phyloP scores from a whole-genome alignment of 2,329 filamentous ascomycete genomes.

The Venturia oleaginea region DNA sequence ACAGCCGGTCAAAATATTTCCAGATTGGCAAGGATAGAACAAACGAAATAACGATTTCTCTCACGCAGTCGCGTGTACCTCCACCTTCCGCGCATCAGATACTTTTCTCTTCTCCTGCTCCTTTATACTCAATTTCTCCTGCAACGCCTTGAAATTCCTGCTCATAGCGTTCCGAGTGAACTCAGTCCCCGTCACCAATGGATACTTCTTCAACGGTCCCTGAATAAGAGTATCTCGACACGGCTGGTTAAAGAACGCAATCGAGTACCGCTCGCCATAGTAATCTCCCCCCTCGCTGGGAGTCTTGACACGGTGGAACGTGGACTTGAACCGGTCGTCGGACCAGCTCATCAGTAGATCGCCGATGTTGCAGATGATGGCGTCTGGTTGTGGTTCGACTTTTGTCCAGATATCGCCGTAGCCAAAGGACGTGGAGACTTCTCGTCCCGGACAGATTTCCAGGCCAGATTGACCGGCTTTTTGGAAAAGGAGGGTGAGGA shows the following conservation, averaged over 20 bases:
- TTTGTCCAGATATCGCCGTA: slow-evolving; percentile 54
- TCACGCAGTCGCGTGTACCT: neutral
- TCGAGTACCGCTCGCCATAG: slow-evolving; percentile 53
- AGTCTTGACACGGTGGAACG: slow-evolving; percentile 55
- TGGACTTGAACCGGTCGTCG: slow-evolving; percentile 59
- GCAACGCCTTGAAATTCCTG: slow-evolving; percentile 45
- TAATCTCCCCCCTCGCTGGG: slow-evolving; percentile 45
- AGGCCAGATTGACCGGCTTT: slow-evolving; percentile 50
- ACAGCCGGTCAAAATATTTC: too few relatives aligned
- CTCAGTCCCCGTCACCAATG: slow-evolving; percentile 49
- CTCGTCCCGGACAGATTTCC: slow-evolving; percentile 56
- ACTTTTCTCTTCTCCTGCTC: slow-evolving; percentile 15
- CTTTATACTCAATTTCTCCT: slow-evolving; percentile 35
- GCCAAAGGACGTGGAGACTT: slow-evolving; percentile 50
- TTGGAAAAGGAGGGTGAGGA: slow-evolving; percentile 56
- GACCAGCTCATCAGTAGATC: slow-evolving; percentile 59
- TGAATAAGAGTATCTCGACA: slow-evolving; percentile 50
- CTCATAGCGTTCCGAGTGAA: slow-evolving; percentile 50
- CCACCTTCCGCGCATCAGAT: neutral
- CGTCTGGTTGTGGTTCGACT: slow-evolving; percentile 44
- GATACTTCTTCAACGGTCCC: slow-evolving; percentile 54
- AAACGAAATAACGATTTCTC: too few relatives aligned
- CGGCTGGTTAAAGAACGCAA: slow-evolving; percentile 59
- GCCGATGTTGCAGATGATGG: slow-evolving; percentile 57
- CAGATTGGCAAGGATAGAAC: too few relatives aligned